phyloP scores from a whole-genome alignment of 2,329 filamentous ascomycete species.

The Penicillium polonicum region DNA sequence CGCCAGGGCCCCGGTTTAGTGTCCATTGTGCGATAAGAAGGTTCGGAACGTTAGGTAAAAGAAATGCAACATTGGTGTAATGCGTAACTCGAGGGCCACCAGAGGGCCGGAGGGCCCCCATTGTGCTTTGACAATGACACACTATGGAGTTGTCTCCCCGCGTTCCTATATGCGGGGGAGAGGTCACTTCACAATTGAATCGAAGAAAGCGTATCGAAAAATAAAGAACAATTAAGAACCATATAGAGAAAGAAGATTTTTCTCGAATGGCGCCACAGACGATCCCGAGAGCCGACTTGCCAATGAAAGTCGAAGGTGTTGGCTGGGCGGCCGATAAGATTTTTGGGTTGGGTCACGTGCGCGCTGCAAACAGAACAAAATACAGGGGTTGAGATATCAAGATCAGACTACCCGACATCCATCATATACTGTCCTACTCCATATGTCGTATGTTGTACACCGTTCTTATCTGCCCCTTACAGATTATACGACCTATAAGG shows the following conservation, averaged over 20 bases:
- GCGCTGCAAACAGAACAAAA: background rate
- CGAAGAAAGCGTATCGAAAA: background rate
- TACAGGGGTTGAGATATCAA: background rate
- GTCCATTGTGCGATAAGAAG: conserved; percentile 18
- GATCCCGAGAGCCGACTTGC: conserved; percentile 6
- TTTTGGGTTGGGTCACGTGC: background rate
- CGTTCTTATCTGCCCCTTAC: background rate
- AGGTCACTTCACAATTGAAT: background rate
- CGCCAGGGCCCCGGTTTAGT: conserved; percentile 2
- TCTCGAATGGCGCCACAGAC: background rate
- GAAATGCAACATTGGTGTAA: conserved; percentile 20
- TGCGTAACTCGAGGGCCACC: background rate
- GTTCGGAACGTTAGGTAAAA: conserved; percentile 25
- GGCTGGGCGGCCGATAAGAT: conserved; percentile 5
- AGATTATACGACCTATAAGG: background rate
- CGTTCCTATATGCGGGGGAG: conserved; percentile 7
- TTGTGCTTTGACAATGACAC: conserved; percentile 1
- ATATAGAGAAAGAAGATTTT: background rate
- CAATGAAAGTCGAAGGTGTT: conserved; percentile 1
- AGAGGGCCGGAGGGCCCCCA: too few relatives aligned
- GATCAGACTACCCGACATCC: background rate
- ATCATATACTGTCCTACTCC: too few relatives aligned
- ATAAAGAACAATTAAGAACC: too few relatives aligned
- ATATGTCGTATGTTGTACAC: too few relatives aligned
- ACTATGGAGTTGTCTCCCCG: conserved; percentile 12